These are phyloP conservation scores for Salvia rosmarinus DNA, from an alignment of 257 asterid genomes.

Conservation along the genomic window DNA sequence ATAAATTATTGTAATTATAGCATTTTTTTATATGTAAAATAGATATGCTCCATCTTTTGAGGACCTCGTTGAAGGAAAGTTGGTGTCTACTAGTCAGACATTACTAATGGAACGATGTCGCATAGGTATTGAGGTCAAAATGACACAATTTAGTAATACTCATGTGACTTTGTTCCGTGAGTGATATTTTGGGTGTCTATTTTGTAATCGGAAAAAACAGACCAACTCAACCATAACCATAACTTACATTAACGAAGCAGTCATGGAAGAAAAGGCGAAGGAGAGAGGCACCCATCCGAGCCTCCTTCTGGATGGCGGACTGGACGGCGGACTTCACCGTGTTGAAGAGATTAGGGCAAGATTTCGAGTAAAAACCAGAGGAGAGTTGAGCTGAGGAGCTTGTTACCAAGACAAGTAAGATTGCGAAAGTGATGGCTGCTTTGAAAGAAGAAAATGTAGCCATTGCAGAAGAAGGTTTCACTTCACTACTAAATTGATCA, in stretches of 20 bases:
- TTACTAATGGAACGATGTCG: too few relatives aligned
- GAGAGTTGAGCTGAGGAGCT: slow-evolving; percentile 76
- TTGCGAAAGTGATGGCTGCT: slow-evolving; percentile 40
- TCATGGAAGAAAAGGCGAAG: slow-evolving; percentile 89
- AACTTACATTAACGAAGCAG: slow-evolving; percentile 82
- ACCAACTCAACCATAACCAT: too few relatives aligned
- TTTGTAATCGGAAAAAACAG: too few relatives aligned
- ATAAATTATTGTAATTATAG: too few relatives aligned
- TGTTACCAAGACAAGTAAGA: slow-evolving; percentile 44
- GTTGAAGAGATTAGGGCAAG: slow-evolving; percentile 63
- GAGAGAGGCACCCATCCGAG: slow-evolving; percentile 94
- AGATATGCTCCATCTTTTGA: too few relatives aligned
- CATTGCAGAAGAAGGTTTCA: slow-evolving; percentile 37
- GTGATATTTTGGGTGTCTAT: too few relatives aligned
- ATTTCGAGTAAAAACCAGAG: slow-evolving; percentile 52
- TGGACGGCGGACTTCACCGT: slow-evolving; percentile 55
- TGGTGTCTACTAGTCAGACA: too few relatives aligned
- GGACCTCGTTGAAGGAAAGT: too few relatives aligned
- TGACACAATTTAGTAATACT: too few relatives aligned
- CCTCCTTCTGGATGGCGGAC: slow-evolving; percentile 63
- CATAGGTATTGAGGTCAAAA: too few relatives aligned
- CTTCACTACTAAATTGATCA: not conserved
- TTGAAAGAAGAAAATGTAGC: slow-evolving; percentile 47
- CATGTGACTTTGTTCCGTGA: too few relatives aligned
- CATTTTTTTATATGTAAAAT: too few relatives aligned